Evolutionary conservation across 768 basidiomycete species (phyloP).

Genomic region (Amanita exitialis): DNA sequence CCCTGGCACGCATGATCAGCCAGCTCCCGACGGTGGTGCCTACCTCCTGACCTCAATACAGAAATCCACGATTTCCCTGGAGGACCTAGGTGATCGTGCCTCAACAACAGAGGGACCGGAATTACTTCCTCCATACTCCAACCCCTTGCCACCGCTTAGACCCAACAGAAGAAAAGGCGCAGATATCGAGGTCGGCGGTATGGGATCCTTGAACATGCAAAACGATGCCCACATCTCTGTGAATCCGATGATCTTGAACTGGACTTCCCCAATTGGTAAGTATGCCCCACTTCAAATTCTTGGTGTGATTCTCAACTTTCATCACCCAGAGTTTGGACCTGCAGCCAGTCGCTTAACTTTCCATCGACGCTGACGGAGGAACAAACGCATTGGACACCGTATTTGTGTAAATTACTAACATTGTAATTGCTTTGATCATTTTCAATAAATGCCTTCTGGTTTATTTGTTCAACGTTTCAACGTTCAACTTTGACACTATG

Average conservation of each 20-base stretch:
- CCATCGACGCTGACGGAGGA: background rate
- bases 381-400: background rate
- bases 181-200: constrained; percentile 26
- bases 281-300: constrained; percentile 4
- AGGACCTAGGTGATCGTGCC: background rate
- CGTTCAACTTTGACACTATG: background rate
- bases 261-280: constrained; percentile 63
- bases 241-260: constrained; percentile 51
- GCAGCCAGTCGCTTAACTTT: background rate
- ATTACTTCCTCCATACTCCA: constrained; percentile 6
- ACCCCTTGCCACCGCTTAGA: constrained; percentile 22
- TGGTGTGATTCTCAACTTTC: background rate
- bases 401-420: background rate
- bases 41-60: constrained; percentile 27
- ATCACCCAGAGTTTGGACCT: background rate
- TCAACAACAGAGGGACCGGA: constrained; percentile 10
- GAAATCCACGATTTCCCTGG: constrained; percentile 14
- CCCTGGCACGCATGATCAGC: background rate
- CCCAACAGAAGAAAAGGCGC: constrained; percentile 32
- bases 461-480: background rate
- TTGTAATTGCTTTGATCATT: background rate
- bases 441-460: background rate
- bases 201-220: constrained; percentile 20
- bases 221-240: constrained; percentile 12
- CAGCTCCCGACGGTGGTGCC: constrained; percentile 9